Evolutionary conservation across 164 flowering plant genomes (phyloP), one percentile per base, ranked within the genome.

Genomic region (Sedum album): DNA sequence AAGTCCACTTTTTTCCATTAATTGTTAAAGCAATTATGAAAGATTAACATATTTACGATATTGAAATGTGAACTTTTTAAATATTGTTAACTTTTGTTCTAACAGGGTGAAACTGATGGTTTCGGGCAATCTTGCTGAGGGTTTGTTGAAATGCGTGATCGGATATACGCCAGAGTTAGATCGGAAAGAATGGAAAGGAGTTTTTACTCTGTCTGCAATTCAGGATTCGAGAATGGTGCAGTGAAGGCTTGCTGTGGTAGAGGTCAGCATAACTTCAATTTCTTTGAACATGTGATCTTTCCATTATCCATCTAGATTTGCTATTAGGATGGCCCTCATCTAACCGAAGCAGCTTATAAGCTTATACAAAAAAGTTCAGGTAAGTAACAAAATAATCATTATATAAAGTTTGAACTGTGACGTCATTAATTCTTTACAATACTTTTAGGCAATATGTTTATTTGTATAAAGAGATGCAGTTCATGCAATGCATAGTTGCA

Each of bases 311-410:
- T 75, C 79, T 0, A 49, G 67, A 8, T 71, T 63, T 62, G 81
- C 66, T 0, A 84, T 55, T 88, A 88, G 93, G 93, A 88, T 71
- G 88, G 93, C 8, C 72, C 82, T 35, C 90, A 88, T 72, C 72
- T 84, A 21, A 86, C 91, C 0, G 88, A 86, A 51, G 83, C 84
- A 0, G 85, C 86, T 11, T 76, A 88, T 71, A 60, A 73, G 17
- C 42, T 23, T 5, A 74, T 87, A 14, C 17, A 18, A 31, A 15
- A 30, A 20, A 33, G 8, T 33, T 20, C 25, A 63, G 20, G 42
- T 5, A 63, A 21, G 13, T 7, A n/a, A n/a, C 18, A 20, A 18
- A 46, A 46, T n/a, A n/a, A n/a, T n/a, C n/a, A 46, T 46, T 46
- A 15, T 46, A 17, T 15, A 46, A 46, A 46, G 38, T 35, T 15